These are phyloP conservation scores for Papiliotrema flavescens DNA, from an alignment of 1,284 basidiomycete genomes.

Conservation along the genomic window DNA sequence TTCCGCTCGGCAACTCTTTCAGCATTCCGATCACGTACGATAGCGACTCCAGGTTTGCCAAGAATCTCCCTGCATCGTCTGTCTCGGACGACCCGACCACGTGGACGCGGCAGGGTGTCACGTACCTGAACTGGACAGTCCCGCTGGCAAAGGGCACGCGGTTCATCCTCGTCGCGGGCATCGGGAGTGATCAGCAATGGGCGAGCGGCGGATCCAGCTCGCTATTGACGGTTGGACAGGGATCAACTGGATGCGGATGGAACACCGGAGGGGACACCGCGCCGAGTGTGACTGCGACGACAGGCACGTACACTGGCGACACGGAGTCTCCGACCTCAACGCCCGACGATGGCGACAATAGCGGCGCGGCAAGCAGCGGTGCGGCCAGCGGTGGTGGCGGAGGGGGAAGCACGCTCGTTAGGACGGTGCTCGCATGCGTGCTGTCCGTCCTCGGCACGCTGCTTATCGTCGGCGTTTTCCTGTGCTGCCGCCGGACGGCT, in stretches of 20 bases:
- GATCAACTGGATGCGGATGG: constrained; percentile 25
- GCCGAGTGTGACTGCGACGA: constrained; percentile 34
- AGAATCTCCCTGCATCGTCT: constrained; percentile 25
- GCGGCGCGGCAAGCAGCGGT: too few relatives aligned
- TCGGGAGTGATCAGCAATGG: constrained; percentile 42
- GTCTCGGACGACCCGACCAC: constrained; percentile 39
- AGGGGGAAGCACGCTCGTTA: background rate
- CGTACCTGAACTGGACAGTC: constrained; percentile 42
- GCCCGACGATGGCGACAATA: too few relatives aligned
- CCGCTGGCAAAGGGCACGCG: constrained; percentile 44
- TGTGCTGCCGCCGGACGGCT: constrained; percentile 36
- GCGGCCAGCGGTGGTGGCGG: too few relatives aligned
- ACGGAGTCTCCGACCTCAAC: background rate
- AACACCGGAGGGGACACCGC: constrained; percentile 6
- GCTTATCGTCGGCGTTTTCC: constrained; percentile 44
- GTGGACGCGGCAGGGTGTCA: constrained; percentile 34
- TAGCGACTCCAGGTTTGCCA: constrained; percentile 20
- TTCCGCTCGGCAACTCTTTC: constrained; percentile 46
- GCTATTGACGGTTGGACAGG: constrained; percentile 47
- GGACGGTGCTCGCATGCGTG: constrained; percentile 57
- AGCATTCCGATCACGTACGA: constrained; percentile 41
- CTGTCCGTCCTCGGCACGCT: constrained; percentile 47
- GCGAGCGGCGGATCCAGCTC: constrained; percentile 39
- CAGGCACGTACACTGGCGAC: background rate
- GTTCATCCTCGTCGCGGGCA: constrained; percentile 45